A percentile compares a stretch with the other conserved stretches of the same genome.
These are phyloP conservation scores for Chenopodium suecicum DNA, from an alignment of 148 eudicot species.

Conservation along the genomic window DNA sequence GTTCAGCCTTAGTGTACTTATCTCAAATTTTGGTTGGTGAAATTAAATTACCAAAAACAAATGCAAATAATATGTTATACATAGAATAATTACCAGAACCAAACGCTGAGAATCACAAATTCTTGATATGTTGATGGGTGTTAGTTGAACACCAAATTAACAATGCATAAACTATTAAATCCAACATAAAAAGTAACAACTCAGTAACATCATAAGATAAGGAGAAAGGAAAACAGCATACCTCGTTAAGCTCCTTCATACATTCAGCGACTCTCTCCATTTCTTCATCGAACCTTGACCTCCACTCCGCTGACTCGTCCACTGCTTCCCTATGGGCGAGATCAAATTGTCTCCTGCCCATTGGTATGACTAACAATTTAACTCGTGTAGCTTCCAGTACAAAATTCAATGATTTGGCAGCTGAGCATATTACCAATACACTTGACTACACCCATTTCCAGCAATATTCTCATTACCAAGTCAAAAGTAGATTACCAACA, in stretches of 20 bases:
- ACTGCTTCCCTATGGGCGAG: conserved; percentile 87
- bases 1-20: too few relatives aligned
- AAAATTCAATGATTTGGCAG: too few relatives aligned
- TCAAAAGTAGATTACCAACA: not conserved
- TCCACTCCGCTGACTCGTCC: conserved; percentile 99
- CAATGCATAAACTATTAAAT: too few relatives aligned
- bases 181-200: too few relatives aligned
- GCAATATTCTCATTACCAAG: not conserved
- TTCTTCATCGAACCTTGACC: conserved; percentile 75
- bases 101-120: too few relatives aligned
- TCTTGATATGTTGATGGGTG: too few relatives aligned
- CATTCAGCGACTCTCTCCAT: conserved; percentile 49
- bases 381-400: not conserved
- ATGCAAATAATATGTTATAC: too few relatives aligned
- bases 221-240: conserved; percentile 20
- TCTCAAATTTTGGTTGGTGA: too few relatives aligned
- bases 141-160: too few relatives aligned
- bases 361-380: not conserved
- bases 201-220: not conserved
- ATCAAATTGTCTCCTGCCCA: conserved; percentile 78
- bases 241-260: conserved; percentile 50
- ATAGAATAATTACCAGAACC: too few relatives aligned
- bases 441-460: not conserved
- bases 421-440: not conserved
- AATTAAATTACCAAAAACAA: too few relatives aligned